Conservation (phyloP, 2,329 filamentous ascomycete genomes). For the Cladobotryum protrusum region DNA sequence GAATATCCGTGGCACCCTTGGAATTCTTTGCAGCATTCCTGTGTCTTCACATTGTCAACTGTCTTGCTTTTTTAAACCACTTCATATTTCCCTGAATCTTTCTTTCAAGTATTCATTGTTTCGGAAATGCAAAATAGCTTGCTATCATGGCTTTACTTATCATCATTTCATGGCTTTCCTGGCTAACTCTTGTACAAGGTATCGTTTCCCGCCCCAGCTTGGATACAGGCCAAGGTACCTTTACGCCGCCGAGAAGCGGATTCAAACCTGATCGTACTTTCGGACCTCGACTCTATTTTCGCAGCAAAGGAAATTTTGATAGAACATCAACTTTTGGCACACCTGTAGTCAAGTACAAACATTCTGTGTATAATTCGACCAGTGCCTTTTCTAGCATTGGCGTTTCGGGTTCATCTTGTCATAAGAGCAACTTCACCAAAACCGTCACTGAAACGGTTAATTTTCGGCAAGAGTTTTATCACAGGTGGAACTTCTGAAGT, state of each 20-base stretch:
- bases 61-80: not conserved
- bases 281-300: not conserved
- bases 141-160: conserved; percentile 10
- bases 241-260: not conserved
- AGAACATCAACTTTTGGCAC: not conserved
- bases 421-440: not conserved
- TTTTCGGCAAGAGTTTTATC: not conserved
- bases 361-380: not conserved
- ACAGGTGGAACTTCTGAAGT: not conserved
- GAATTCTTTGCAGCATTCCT: too few relatives aligned
- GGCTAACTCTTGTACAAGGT: conserved; percentile 13
- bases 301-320: not conserved
- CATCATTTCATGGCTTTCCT: conserved; percentile 9
- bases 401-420: not conserved
- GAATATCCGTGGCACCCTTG: too few relatives aligned
- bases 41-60: not conserved
- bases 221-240: conserved; percentile 1
- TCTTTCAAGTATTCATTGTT: not conserved
- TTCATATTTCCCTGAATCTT: not conserved
- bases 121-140: conserved; percentile 1
- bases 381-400: not conserved
- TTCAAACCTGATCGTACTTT: not conserved
- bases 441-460: not conserved
- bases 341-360: not conserved
- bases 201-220: not conserved